Conservation (phyloP, 306 rosid species). For the Calophaca sinica region DNA sequence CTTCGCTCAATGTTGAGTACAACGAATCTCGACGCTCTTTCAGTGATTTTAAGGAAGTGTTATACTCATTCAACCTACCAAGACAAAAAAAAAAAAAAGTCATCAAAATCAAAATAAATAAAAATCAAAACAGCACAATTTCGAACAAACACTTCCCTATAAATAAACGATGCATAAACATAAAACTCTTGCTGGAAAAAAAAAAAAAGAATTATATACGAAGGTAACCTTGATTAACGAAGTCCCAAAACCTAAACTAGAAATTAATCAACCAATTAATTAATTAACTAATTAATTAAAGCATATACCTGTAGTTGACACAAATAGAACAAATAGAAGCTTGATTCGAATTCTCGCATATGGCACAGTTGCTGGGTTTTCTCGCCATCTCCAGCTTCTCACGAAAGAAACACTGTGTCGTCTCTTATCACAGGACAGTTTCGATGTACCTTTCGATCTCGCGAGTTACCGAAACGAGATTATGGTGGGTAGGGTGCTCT, state of each 20-base stretch:
- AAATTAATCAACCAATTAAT: background rate
- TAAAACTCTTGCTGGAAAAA: no score
- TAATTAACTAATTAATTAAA: background rate
- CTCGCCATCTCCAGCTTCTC: slow-evolving; percentile 62
- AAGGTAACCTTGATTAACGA: slow-evolving; percentile 1
- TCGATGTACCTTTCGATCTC: slow-evolving; percentile 1
- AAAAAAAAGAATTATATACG: background rate
- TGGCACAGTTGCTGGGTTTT: slow-evolving; percentile 69
- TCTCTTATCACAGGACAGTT: background rate
- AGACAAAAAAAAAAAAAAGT: slow-evolving; percentile 27
- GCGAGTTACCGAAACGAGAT: slow-evolving; percentile 32
- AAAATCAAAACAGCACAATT: slow-evolving; percentile 24
- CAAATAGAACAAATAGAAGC: slow-evolving; percentile 79
- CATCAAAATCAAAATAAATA: background rate
- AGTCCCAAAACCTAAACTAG: slow-evolving; percentile 25
- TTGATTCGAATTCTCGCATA: slow-evolving; percentile 81
- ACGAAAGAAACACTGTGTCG: background rate
- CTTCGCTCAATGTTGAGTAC: slow-evolving; percentile 70
- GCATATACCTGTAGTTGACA: slow-evolving; percentile 78
- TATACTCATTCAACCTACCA: slow-evolving; percentile 70
- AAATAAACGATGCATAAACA: background rate
- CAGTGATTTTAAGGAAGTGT: slow-evolving; percentile 58
- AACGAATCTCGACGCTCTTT: slow-evolving; percentile 79
- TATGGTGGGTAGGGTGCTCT: background rate
- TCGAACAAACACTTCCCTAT: background rate